phyloP scores from a whole-genome alignment of 176 grass and related monocot species.

The Cenchrus americanus region DNA sequence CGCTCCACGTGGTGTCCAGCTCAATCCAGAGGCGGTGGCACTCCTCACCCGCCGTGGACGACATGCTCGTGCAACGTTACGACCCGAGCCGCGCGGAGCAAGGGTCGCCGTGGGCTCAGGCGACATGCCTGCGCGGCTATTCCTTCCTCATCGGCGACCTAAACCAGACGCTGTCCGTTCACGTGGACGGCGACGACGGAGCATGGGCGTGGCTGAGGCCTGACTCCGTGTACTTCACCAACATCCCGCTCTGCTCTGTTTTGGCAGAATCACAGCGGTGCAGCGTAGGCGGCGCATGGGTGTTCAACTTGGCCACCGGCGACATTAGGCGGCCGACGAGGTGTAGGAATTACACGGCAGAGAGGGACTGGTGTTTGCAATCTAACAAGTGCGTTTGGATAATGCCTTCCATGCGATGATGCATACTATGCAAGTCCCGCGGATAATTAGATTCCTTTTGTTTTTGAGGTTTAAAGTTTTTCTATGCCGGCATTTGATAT shows the following conservation, averaged over 20 bases:
- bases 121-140: background rate
- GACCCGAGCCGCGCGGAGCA: background rate
- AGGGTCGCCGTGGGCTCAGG: background rate
- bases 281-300: background rate
- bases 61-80: background rate
- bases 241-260: background rate
- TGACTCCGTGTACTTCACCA: constrained; percentile 24
- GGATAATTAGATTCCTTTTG: too few species aligned
- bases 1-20: constrained; percentile 28
- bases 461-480: too few species aligned
- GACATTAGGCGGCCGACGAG: background rate
- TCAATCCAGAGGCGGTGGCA: too few species aligned
- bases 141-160: background rate
- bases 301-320: background rate
- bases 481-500: too few species aligned
- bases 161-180: constrained; percentile 12
- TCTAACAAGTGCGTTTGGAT: background rate
- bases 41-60: background rate
- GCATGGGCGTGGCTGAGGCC: constrained; percentile 5
- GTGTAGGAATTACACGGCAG: background rate
- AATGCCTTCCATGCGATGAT: background rate
- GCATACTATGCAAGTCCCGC: too few species aligned
- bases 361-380: background rate
- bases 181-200: background rate
- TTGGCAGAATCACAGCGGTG: background rate